These are phyloP conservation scores for Ceratocystis albifundus DNA, from an alignment of 2,329 filamentous ascomycete genomes.

Conservation along the genomic window DNA sequence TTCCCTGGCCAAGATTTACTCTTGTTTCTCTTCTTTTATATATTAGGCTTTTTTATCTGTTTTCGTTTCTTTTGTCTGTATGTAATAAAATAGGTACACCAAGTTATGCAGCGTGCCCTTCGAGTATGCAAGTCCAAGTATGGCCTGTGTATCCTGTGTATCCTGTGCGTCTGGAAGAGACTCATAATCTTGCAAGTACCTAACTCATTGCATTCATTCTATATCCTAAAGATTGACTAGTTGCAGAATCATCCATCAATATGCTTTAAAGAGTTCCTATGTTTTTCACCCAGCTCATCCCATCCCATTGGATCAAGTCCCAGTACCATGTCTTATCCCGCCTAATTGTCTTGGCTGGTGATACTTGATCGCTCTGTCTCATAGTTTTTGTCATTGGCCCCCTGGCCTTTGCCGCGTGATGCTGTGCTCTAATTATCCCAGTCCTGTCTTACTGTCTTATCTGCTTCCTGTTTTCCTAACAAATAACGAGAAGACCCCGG, in stretches of 20 bases:
- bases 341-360: neutral
- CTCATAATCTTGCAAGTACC: too few relatives aligned
- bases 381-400: constrained; percentile 5
- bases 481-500: neutral
- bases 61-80: neutral
- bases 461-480: neutral
- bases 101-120: neutral
- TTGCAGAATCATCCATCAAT: too few relatives aligned
- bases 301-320: neutral
- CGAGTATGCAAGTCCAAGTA: neutral
- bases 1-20: constrained; percentile 9
- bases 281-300: neutral
- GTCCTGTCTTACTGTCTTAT: neutral
- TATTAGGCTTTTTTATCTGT: constrained; percentile 10
- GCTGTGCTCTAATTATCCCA: neutral
- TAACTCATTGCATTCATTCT: too few relatives aligned
- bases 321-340: neutral
- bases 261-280: neutral
- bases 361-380: neutral
- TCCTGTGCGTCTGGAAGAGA: too few relatives aligned
- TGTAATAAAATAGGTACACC: constrained; percentile 5
- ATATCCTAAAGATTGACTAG: too few relatives aligned
- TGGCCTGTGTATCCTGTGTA: too few relatives aligned
- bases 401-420: neutral
- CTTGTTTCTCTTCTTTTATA: constrained; percentile 12